Conservation (phyloP, 306 rosid species). For the Cicer yamashitae region DNA sequence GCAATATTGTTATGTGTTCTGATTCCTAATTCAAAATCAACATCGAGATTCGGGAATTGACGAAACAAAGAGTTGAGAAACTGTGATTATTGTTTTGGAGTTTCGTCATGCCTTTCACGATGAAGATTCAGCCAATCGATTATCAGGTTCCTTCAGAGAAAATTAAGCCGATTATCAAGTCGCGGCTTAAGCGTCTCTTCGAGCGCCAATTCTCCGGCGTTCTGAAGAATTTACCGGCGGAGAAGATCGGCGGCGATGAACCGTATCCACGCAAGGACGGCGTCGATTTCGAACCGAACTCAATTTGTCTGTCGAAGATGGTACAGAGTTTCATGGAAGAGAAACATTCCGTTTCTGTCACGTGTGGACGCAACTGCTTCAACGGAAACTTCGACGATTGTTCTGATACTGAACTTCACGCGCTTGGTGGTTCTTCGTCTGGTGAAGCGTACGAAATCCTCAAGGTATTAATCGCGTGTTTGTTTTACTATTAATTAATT, state of each 20-base stretch:
- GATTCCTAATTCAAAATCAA: constrained; percentile 33
- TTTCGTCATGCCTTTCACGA: constrained; percentile 60
- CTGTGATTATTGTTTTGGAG: constrained; percentile 11
- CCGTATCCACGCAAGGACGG: constrained; percentile 51
- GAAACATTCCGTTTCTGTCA: constrained; percentile 52
- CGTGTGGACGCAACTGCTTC: constrained; percentile 68
- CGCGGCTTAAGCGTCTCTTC: constrained; percentile 76
- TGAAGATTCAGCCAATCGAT: constrained; percentile 93
- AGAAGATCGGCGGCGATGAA: constrained; percentile 48
- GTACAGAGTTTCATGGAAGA: constrained; percentile 86
- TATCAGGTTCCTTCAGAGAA: constrained; percentile 51
- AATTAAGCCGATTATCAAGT: constrained; percentile 68
- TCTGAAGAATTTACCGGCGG: constrained; percentile 46
- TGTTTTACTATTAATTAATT: neutral
- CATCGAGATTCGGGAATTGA: constrained; percentile 47
- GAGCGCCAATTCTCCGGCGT: constrained; percentile 81
- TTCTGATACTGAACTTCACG: constrained; percentile 63
- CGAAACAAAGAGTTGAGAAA: constrained; percentile 29
- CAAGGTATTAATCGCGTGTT: constrained; percentile 55
- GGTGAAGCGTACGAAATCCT: constrained; percentile 69
- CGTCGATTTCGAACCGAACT: constrained; percentile 73
- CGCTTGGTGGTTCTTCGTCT: constrained; percentile 46
- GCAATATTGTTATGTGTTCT: constrained; percentile 21
- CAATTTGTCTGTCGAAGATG: constrained; percentile 78
- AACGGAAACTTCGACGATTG: constrained; percentile 54